Evolutionary conservation across 2,329 filamentous ascomycete genomes (phyloP).

Genomic region (Colletotrichum viniferum): DNA sequence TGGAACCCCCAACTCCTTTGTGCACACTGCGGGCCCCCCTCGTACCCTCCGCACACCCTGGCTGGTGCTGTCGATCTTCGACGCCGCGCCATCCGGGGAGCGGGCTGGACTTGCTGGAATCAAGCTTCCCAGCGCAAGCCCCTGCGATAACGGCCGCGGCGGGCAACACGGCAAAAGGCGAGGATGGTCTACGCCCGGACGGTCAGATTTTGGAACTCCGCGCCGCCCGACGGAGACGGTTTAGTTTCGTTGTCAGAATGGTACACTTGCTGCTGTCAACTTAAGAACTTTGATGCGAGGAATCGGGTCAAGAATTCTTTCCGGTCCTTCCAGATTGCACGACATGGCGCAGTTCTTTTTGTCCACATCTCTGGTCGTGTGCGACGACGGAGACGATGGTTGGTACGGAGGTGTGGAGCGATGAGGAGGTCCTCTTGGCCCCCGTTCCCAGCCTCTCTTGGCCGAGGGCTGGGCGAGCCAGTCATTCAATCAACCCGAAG

Average conservation of each 20-base stretch:
- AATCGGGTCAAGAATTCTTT: not conserved
- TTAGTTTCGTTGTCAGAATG: not conserved
- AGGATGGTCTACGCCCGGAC: not conserved
- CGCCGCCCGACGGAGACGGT: not conserved
- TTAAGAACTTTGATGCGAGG: not conserved
- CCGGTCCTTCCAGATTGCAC: not conserved
- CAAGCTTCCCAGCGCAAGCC: not conserved
- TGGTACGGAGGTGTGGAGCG: not conserved
- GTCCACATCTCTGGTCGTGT: not conserved
- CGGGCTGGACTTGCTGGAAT: not conserved
- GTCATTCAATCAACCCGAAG: not conserved
- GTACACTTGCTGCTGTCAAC: not conserved
- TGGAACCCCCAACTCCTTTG: not conserved
- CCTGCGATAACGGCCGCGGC: constrained; percentile 9
- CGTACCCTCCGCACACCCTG: not conserved
- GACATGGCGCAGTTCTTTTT: not conserved
- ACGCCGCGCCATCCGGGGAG: constrained; percentile 12
- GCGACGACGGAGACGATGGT: not conserved
- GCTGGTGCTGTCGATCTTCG: constrained; percentile 9
- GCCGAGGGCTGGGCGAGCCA: not conserved
- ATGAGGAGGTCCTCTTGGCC: not conserved
- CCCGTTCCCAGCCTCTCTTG: not conserved
- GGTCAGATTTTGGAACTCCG: not conserved
- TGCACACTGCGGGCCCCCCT: not conserved
- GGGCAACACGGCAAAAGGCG: not conserved